These are phyloP conservation scores for Solanum habrochaites DNA, from an alignment of 257 asterid genomes.

Conservation along the genomic window DNA sequence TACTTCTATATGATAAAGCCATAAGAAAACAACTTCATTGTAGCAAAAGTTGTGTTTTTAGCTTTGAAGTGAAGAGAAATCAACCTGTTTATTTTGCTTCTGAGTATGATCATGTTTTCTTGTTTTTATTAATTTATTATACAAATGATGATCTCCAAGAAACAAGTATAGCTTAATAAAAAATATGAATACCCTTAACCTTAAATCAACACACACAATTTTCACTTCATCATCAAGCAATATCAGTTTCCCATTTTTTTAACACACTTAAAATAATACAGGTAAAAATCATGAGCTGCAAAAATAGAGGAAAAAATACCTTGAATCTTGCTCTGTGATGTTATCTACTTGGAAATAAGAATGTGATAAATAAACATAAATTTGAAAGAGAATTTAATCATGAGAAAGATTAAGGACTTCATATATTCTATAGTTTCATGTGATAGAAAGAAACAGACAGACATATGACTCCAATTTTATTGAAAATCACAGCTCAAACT, in stretches of 20 bases:
- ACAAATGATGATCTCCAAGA: not conserved
- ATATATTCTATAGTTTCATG: constrained; percentile 8
- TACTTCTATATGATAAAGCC: not conserved
- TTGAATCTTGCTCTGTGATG: not conserved
- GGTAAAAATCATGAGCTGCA: not conserved
- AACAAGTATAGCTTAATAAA: not conserved
- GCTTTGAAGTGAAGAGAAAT: constrained; percentile 5
- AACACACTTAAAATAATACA: not conserved
- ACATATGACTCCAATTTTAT: constrained; percentile 14
- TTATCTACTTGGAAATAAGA: not conserved
- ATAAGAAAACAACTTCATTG: not conserved
- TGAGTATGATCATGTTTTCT: not conserved
- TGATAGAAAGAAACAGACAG: constrained; percentile 32
- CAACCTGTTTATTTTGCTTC: not conserved
- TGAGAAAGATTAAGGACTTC: not conserved
- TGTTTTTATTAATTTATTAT: not conserved
- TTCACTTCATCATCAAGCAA: not conserved
- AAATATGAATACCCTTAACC: not conserved
- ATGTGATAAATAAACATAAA: not conserved
- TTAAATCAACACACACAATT: not conserved
- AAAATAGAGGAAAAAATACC: not conserved
- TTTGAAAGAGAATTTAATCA: not conserved
- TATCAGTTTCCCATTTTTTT: not conserved
- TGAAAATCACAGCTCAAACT: constrained; percentile 20
- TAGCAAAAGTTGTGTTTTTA: not conserved